Percentiles rank a stretch among this genome's conserved stretches.
Evolutionary conservation across 2,329 filamentous ascomycete genomes (phyloP).

Genomic region (Penicillium expansum): DNA sequence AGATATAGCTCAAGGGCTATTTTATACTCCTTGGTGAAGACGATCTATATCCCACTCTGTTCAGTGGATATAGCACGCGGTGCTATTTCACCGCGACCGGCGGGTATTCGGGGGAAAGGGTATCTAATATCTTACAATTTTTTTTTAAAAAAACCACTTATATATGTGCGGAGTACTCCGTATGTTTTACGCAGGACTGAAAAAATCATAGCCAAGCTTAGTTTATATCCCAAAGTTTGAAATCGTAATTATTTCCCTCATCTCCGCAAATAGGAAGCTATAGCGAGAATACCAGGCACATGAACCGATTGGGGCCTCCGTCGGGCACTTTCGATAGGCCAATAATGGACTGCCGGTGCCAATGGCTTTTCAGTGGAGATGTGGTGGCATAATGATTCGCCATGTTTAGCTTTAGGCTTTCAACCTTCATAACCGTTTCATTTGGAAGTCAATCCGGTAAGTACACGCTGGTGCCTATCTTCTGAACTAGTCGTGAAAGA

Average conservation of each 20-base stretch:
- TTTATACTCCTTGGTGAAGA: neutral
- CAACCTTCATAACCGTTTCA: neutral
- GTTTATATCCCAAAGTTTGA: neutral
- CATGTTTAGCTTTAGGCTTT: slow-evolving; percentile 3
- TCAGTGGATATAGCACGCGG: too few relatives aligned
- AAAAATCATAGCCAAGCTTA: too few relatives aligned
- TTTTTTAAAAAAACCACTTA: too few relatives aligned
- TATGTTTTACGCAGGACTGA: too few relatives aligned
- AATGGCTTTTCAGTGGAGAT: neutral
- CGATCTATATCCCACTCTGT: neutral
- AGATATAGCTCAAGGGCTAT: neutral
- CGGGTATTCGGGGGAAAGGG: neutral
- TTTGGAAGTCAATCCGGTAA: neutral
- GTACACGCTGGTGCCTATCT: slow-evolving; percentile 16
- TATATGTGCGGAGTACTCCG: too few relatives aligned
- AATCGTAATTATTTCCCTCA: neutral
- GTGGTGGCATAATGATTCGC: neutral
- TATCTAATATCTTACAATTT: too few relatives aligned
- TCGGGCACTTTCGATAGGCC: slow-evolving; percentile 2
- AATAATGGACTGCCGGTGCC: neutral
- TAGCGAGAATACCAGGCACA: neutral
- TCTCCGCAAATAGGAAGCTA: neutral
- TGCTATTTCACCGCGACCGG: neutral
- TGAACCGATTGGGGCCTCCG: slow-evolving; percentile 2
- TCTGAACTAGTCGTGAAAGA: slow-evolving; percentile 14